Conservation (phyloP, 2,329 filamentous ascomycete species). For the Plenodomus biglobosus region DNA sequence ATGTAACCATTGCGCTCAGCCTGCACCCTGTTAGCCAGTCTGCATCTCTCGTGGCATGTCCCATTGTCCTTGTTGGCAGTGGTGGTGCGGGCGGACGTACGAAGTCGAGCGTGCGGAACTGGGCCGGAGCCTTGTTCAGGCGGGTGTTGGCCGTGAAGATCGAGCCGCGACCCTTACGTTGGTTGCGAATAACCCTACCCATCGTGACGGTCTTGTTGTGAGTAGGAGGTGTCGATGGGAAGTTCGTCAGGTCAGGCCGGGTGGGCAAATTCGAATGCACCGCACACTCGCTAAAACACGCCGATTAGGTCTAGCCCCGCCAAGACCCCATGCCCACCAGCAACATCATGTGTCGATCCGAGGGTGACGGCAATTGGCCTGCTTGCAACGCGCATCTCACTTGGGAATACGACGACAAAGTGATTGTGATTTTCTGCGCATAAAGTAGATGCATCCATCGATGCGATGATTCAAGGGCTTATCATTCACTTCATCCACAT, state of each 20-base stretch:
- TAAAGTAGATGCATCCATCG: no score
- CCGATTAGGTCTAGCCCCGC: neutral
- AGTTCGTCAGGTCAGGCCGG: neutral
- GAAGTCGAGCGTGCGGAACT: slow-evolving; percentile 97
- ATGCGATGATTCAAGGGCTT: no score
- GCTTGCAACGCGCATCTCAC: no score
- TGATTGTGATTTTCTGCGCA: no score
- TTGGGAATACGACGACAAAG: no score
- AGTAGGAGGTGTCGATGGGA: slow-evolving; percentile 12
- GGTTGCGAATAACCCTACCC: slow-evolving; percentile 76
- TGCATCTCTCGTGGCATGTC: slow-evolving; percentile 17
- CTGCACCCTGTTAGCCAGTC: slow-evolving; percentile 38
- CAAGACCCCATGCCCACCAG: slow-evolving; percentile 9
- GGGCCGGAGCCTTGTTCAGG: slow-evolving; percentile 91
- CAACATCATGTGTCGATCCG: neutral
- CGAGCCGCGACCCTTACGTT: slow-evolving; percentile 70
- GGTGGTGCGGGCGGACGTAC: slow-evolving; percentile 44
- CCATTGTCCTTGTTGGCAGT: slow-evolving; percentile 13
- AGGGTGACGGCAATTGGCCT: no score
- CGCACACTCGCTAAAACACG: neutral
- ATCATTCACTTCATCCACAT: no score
- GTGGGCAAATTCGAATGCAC: neutral
- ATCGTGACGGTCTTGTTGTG: slow-evolving; percentile 44
- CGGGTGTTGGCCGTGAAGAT: slow-evolving; percentile 68
- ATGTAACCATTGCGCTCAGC: slow-evolving; percentile 96